Evolutionary conservation across 768 basidiomycete species (phyloP), one percentile per base, ranked within the genome.

Genomic region (Termitomyces heimii): DNA sequence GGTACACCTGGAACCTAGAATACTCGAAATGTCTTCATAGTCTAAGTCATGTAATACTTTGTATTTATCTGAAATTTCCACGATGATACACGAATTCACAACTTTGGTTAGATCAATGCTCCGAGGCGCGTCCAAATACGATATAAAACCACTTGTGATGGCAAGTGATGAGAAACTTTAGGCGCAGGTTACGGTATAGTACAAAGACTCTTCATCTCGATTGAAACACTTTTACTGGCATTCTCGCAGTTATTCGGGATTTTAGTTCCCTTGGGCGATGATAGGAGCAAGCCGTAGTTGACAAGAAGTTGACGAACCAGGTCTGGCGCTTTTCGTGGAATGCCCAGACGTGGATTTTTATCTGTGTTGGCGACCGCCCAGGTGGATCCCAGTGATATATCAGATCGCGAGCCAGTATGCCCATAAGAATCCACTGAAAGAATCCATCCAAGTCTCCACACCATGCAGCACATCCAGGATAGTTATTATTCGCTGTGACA

Each of bases 1-100:
- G 75, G 75, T 31, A 72, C 56, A 42, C 52, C 50, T 32, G 54
- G 39, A 48, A 16, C 43, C 1, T 56, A 46, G 29, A 47, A 32
- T 4, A 7, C 2, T 40, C 35, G 26, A 46, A 35, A 4, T 35
- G 9, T 39, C 20, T 55, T 20, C 7, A 14, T 28, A 34, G 31
- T n/a, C n/a, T n/a, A n/a, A n/a, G n/a, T 37, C 16, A 26, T 31
- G 18, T 37, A 24, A 22, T 34, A 32, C 31, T 43, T 2, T 54
- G 53, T 45, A 54, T 45, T 45, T 28, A 12, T 0, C 48, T 28
- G 14, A 5, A 42, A 28, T 44, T n/a, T 56, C 18, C 35, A 37
- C 20, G 22, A 1, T n/a, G 35, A 52, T 52, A 24, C 16, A 20
- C 46, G 12, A 47, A 31, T 48, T 22, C 12, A 20, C 20, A 47